Evolutionary conservation across 2,329 filamentous ascomycete genomes (phyloP), one percentile per base, ranked within the genome.

Genomic region (Stachybotrys elegans): DNA sequence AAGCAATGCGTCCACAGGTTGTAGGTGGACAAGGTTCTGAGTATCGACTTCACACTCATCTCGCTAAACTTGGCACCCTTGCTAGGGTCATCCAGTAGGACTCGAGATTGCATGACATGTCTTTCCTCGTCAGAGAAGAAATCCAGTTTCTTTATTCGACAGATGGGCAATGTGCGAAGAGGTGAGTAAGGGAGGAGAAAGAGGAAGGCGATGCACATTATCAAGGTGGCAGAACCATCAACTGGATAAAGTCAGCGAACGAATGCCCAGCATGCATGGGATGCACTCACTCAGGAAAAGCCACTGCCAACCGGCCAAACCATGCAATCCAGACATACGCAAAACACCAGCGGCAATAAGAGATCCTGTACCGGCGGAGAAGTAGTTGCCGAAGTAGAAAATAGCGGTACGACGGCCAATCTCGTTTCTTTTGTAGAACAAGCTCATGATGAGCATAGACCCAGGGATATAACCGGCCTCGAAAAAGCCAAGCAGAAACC

Each of bases 381-480:
- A 42, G 14, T 44, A 46, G 25, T 52, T 51, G 14, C 46, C 49
- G 19, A 48, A 44, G 38, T 48, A 52, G 34, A 52, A 47, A n/a
- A 51, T 20, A 4, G 48, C 47, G 3, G 42, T 44, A 9, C 54
- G 37, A 29, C 51, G 29, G 1, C 48, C 51, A 17, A 53, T 40
- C 23, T 55, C 54, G n/a, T 49, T 35, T 14, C 48, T 41, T 4
- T 47, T 51, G 31, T 55, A 54, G 39, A 51, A 54, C 9, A 47
- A 29, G 2, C 50, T 46, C 7, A 57, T 39, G 25, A 53, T 50
- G 11, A 45, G 48, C 35, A 49, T 45, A 8, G 43, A 44, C 2
- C 48, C 52, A 5, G 53, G 50, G 13, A 57, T 48, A 31, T 54
- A 55, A 1, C 54, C 54, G 3, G 44, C 51, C 23, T 57, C 50